Evolutionary conservation across 352 stramenopile genomes (phyloP).

Genomic region (Blastocystis sp.): DNA sequence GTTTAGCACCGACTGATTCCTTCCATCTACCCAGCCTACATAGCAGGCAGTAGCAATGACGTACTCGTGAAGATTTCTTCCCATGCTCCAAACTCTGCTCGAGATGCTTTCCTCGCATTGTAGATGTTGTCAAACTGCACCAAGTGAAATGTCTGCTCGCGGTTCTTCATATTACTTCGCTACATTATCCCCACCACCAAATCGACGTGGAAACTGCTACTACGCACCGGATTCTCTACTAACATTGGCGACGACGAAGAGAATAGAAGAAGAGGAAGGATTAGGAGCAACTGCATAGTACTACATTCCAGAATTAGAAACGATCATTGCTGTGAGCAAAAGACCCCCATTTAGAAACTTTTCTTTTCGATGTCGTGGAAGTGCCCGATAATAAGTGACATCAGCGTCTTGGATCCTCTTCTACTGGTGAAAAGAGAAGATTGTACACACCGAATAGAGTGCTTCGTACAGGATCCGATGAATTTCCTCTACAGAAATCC

Average conservation of each 20-base stretch:
- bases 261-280: slow-evolving; percentile 18
- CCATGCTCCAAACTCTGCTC: neutral
- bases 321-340: neutral
- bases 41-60: neutral
- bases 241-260: slow-evolving; percentile 7
- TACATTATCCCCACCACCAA: neutral
- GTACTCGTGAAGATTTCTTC: neutral
- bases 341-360: neutral
- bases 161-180: neutral
- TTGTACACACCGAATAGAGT: neutral
- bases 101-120: neutral
- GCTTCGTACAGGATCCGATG: neutral
- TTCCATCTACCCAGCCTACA: neutral
- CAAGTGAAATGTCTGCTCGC: neutral
- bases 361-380: neutral
- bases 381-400: neutral
- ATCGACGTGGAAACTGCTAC: neutral
- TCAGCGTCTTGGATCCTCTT: neutral
- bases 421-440: neutral
- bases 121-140: neutral
- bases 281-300: neutral
- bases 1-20: slow-evolving; percentile 15
- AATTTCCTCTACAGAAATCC: neutral
- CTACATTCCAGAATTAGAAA: neutral
- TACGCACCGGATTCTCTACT: neutral